phyloP scores from a whole-genome alignment of 495 filamentous ascomycete species.

The Lepidopterella palustris region DNA sequence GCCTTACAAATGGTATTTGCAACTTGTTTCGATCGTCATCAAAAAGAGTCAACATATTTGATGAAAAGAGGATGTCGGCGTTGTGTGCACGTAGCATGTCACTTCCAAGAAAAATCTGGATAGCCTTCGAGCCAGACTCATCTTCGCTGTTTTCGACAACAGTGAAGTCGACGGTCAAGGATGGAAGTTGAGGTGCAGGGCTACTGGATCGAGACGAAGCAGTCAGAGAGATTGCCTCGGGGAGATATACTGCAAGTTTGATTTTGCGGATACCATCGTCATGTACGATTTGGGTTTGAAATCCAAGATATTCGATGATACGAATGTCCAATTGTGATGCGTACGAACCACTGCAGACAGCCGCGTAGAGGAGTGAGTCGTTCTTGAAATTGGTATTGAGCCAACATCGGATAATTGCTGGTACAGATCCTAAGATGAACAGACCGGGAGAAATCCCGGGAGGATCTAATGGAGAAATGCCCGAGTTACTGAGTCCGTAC shows the following conservation, averaged over 20 bases:
- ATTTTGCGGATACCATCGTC: slow-evolving; percentile 58
- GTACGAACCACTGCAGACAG: slow-evolving; percentile 86
- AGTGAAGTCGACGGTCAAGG: slow-evolving; percentile 68
- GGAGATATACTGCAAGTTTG: slow-evolving; percentile 75
- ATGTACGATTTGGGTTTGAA: slow-evolving; percentile 59
- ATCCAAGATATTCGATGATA: slow-evolving; percentile 63
- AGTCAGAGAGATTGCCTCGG: slow-evolving; percentile 78
- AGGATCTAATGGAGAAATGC: slow-evolving; percentile 57
- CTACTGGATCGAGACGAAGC: slow-evolving; percentile 65
- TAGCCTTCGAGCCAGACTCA: slow-evolving; percentile 46
- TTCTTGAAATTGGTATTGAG: slow-evolving; percentile 79
- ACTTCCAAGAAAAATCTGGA: slow-evolving; percentile 80
- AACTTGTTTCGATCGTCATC: slow-evolving; percentile 82
- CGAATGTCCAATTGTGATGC: slow-evolving; percentile 68
- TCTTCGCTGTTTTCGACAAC: slow-evolving; percentile 52
- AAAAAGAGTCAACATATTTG: slow-evolving; percentile 78
- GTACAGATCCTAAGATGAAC: slow-evolving; percentile 76
- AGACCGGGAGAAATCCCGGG: slow-evolving; percentile 74
- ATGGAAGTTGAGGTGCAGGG: slow-evolving; percentile 72
- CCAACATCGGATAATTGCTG: slow-evolving; percentile 95
- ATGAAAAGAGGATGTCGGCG: slow-evolving; percentile 87
- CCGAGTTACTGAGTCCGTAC: slow-evolving; percentile 56
- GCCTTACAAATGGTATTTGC: slow-evolving; percentile 86
- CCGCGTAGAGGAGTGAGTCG: slow-evolving; percentile 80
- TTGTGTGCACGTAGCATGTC: slow-evolving; percentile 80